These are phyloP conservation scores for Phalaenopsis aphrodite DNA, from an alignment of 106 monocot species.

Conservation along the genomic window DNA sequence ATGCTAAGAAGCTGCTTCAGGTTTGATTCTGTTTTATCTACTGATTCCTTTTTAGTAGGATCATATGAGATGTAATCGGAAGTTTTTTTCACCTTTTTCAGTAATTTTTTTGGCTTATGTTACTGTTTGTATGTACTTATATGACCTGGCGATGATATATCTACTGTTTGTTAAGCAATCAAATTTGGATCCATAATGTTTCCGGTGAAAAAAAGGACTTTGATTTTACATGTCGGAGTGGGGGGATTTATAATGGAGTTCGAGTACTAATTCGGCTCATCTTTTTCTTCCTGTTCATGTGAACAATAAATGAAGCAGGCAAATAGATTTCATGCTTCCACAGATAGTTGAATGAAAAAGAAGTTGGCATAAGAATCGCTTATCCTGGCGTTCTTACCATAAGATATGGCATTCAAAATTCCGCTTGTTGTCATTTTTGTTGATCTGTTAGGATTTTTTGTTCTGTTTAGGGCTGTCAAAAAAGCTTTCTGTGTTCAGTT, in stretches of 20 bases:
- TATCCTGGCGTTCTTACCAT: neutral
- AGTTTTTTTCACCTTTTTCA: neutral
- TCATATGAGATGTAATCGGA: neutral
- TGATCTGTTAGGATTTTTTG: too few species aligned
- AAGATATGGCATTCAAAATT: too few species aligned
- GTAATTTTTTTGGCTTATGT: neutral
- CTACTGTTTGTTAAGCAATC: neutral
- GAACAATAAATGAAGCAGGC: neutral
- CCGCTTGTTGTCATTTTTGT: too few species aligned
- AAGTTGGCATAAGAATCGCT: neutral
- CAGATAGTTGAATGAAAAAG: neutral
- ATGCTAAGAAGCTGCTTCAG: conserved; percentile 54
- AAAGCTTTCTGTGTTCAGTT: too few species aligned
- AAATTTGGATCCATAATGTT: too few species aligned
- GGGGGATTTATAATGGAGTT: neutral
- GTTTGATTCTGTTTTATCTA: conserved; percentile 17
- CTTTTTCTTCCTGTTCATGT: neutral
- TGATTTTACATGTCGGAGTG: too few species aligned
- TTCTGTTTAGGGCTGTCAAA: too few species aligned
- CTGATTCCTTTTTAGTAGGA: neutral
- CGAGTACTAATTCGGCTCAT: neutral
- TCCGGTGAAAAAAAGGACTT: too few species aligned
- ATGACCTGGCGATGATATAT: neutral
- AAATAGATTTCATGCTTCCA: neutral
- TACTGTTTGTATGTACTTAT: neutral